Evolutionary conservation across 2,329 filamentous ascomycete species (phyloP).

Genomic region (Zarea fungicola): DNA sequence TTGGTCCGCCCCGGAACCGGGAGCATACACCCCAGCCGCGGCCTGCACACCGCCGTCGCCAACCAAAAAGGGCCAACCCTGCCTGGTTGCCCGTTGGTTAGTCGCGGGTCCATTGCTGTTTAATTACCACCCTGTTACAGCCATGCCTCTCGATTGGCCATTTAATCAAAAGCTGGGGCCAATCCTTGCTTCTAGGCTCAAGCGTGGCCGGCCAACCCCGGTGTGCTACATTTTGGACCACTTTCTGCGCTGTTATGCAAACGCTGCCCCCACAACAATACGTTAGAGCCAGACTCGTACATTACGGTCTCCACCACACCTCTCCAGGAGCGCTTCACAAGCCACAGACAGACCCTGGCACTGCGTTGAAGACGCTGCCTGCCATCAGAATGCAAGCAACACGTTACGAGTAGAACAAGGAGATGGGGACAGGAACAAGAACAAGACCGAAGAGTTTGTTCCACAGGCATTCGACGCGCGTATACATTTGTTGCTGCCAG

Average conservation of each 20-base stretch:
- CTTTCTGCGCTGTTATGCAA: slow-evolving; percentile 9
- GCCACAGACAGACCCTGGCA: not conserved
- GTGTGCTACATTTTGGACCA: slow-evolving; percentile 13
- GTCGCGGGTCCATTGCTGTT: slow-evolving; percentile 40
- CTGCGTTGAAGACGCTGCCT: not conserved
- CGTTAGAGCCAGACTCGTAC: slow-evolving; percentile 6
- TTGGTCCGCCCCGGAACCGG: slow-evolving; percentile 21
- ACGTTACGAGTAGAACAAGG: no score
- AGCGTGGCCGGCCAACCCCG: slow-evolving; percentile 40
- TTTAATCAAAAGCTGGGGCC: slow-evolving; percentile 43
- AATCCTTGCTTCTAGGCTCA: slow-evolving; percentile 46
- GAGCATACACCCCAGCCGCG: slow-evolving; percentile 2
- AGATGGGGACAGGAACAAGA: no score
- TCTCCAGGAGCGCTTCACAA: slow-evolving; percentile 10
- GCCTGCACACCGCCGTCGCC: slow-evolving; percentile 16
- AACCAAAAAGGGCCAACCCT: slow-evolving; percentile 10
- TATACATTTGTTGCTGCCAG: no score
- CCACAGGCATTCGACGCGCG: no score
- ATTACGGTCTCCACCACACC: slow-evolving; percentile 5
- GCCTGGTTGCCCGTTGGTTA: slow-evolving; percentile 24
- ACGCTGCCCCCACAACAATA: slow-evolving; percentile 15
- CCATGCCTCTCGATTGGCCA: slow-evolving; percentile 41
- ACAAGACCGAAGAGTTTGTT: no score
- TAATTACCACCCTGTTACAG: slow-evolving; percentile 27
- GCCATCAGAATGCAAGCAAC: no score